Evolutionary conservation across 768 basidiomycete species (phyloP).

Genomic region (Mycena rebaudengoi): DNA sequence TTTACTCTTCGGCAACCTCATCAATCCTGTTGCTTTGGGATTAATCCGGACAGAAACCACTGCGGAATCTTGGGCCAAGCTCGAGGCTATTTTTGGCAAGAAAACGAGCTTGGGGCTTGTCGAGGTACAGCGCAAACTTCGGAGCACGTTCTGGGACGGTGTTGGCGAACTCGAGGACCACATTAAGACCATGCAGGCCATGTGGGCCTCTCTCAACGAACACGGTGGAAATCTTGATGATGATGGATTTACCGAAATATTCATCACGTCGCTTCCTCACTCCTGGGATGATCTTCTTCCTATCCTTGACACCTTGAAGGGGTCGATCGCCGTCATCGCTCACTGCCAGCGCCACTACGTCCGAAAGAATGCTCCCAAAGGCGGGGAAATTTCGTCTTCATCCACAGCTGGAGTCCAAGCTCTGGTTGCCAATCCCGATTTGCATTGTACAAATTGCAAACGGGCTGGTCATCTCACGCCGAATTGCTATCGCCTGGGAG

Average conservation of each 20-base stretch:
- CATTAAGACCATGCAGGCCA: neutral
- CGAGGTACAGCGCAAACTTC: neutral
- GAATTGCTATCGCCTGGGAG: slow-evolving; percentile 35
- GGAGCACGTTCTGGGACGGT: neutral
- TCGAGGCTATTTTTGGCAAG: neutral
- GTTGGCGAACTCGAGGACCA: neutral
- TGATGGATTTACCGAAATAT: neutral
- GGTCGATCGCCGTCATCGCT: neutral
- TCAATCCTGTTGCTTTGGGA: neutral
- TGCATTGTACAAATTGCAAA: slow-evolving; percentile 28
- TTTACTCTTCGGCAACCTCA: neutral
- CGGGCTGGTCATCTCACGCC: slow-evolving; percentile 21
- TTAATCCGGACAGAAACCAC: neutral
- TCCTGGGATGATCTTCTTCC: neutral
- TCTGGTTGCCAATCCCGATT: neutral
- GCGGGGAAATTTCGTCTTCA: neutral
- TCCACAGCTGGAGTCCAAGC: neutral
- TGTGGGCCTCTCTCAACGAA: neutral
- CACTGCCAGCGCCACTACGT: neutral
- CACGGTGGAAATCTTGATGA: neutral
- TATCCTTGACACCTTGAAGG: neutral
- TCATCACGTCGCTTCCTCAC: neutral
- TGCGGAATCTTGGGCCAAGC: neutral
- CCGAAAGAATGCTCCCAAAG: neutral
- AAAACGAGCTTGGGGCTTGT: neutral